Evolutionary conservation across 192 early-diverging fungal genomes (phyloP).

Genomic region (Funneliformis geosporum): DNA sequence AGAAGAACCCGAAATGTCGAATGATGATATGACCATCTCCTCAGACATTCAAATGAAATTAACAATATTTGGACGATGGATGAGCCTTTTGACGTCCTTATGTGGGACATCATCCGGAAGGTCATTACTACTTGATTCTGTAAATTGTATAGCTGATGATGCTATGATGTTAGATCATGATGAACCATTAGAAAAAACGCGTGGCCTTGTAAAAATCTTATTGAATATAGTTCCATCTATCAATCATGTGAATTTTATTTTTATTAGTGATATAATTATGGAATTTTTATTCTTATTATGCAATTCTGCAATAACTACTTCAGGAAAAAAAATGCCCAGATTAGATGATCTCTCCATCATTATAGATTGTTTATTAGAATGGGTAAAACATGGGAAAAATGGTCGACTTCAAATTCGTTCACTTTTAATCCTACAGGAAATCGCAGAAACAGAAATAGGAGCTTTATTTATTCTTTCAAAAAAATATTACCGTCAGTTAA

Average conservation of each 20-base stretch:
- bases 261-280: slow-evolving; percentile 30
- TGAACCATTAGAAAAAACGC: neutral
- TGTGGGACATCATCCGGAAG: slow-evolving; percentile 12
- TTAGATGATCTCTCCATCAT: slow-evolving; percentile 20
- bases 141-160: neutral
- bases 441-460: slow-evolving; percentile 30
- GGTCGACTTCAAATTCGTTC: slow-evolving; percentile 19
- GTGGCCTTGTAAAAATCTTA: slow-evolving; percentile 7
- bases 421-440: slow-evolving; percentile 18
- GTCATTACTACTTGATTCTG: slow-evolving; percentile 8
- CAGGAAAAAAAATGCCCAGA: neutral
- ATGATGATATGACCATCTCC: neutral
- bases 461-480: slow-evolving; percentile 15
- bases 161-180: slow-evolving; percentile 10
- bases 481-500: neutral
- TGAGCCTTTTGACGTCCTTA: slow-evolving; percentile 30
- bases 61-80: slow-evolving; percentile 31
- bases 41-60: slow-evolving; percentile 25
- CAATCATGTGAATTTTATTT: neutral
- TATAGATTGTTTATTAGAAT: slow-evolving; percentile 16
- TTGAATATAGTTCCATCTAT: slow-evolving; percentile 26
- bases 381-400: slow-evolving; percentile 19
- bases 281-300: slow-evolving; percentile 30
- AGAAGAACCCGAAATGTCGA: neutral
- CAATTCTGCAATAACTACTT: slow-evolving; percentile 8